Evolutionary conservation across 768 basidiomycete genomes (phyloP).

Genomic region (Tubosaeta sp.): DNA sequence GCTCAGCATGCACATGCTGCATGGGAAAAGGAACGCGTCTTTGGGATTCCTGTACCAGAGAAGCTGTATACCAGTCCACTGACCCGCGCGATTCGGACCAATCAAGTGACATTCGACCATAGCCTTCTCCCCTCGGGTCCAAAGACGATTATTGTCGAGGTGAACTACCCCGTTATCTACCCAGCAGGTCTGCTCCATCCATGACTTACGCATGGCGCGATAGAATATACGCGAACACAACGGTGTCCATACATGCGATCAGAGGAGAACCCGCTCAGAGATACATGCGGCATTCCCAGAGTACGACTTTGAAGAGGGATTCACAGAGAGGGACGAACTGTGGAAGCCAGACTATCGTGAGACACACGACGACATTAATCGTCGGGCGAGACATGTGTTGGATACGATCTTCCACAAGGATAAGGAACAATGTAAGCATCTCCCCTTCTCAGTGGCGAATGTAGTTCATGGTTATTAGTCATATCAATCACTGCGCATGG

Average conservation of each 20-base stretch:
- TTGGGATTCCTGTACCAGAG: slow-evolving; percentile 17
- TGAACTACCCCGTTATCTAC: slow-evolving; percentile 12
- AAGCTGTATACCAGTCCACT: slow-evolving; percentile 43
- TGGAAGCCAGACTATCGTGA: slow-evolving; percentile 39
- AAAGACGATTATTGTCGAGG: slow-evolving; percentile 54
- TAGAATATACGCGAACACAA: slow-evolving; percentile 64
- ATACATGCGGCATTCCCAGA: slow-evolving; percentile 39
- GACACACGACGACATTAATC: slow-evolving; percentile 30
- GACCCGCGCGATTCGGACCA: slow-evolving; percentile 56
- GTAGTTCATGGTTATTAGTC: slow-evolving; percentile 33
- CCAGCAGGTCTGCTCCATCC: not conserved
- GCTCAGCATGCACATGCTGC: slow-evolving; percentile 33
- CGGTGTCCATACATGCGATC: slow-evolving; percentile 72
- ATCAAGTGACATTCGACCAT: slow-evolving; percentile 47
- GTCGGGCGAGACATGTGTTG: slow-evolving; percentile 48
- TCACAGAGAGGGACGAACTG: slow-evolving; percentile 58
- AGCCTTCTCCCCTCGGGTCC: slow-evolving; percentile 22
- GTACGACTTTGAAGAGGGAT: slow-evolving; percentile 50
- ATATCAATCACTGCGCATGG: slow-evolving; percentile 65
- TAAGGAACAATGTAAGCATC: slow-evolving; percentile 37
- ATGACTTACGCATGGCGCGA: not conserved
- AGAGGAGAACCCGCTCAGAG: slow-evolving; percentile 46
- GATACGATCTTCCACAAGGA: slow-evolving; percentile 50
- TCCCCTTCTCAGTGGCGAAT: not conserved
- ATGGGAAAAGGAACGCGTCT: slow-evolving; percentile 12